Base-by-base conservation (phyloP, 139 green algal genomes). In the Axilococcus clingmanii region DNA sequence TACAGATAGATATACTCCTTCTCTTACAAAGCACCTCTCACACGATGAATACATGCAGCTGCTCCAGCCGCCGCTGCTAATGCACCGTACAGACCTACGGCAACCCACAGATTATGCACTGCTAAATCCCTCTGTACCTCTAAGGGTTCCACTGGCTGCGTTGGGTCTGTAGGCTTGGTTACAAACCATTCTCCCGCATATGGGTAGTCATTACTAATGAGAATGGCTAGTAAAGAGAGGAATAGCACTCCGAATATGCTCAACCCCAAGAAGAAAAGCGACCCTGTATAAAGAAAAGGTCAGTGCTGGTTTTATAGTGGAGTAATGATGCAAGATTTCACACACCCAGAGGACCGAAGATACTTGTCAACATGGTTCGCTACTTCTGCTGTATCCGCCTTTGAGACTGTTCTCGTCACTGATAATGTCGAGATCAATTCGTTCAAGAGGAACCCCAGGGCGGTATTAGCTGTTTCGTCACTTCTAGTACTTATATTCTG, bases 111-210 rank as follows among this genome's bases (percentile, higher is more conserved):
- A 23, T 38, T 48, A 15, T 16, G 4, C 4, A 63, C 56, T 19
- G 54, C 56, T 24, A 15, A 19, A 6, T 37, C 56, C 27, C 48
- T 28, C 50, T 72, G 63, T 36, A 67, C 63, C 2, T 48, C 20
- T 4, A 72, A n/a, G 3, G 63, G 63, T 36, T 43, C 32, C 2
- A 44, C 14, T 5, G 40, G 9, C 7, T 59, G 19, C 12, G 11
- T 12, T 1, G 56, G 56, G 5, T 50, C 38, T 33, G 57, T 32
- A 19, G 36, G 23, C 40, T 66, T 67, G 24, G 41, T 7, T 43
- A 67, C 56, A 57, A 63, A 72, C 63, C 63, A 72, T 45, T 72
- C 63, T 31, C 63, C 63, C 32, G 52, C 63, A 23, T 58, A 72
- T 22, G 63, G 63, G 31, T 72, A 72, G 6, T 27, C 56, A n/a